Evolutionary conservation across 805 yeast species (phyloP).

Genomic region (Groenewaldozyma tartarivorans): DNA sequence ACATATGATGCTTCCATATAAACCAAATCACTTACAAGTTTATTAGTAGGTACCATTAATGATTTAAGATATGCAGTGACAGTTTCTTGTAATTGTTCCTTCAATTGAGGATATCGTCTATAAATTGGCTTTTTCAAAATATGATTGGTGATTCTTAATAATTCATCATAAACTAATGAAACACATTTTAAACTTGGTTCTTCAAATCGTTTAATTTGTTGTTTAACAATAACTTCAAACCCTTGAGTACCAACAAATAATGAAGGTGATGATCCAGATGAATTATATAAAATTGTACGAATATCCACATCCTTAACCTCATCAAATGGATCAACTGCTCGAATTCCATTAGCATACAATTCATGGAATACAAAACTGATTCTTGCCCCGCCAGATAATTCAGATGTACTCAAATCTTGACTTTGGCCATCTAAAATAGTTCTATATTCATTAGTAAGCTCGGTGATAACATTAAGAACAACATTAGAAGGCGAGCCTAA

Average conservation of each 20-base stretch:
- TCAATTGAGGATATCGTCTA: slow-evolving; percentile 84
- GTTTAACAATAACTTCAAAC: slow-evolving; percentile 86
- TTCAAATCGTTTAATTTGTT: slow-evolving; percentile 87
- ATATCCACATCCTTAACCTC: slow-evolving; percentile 93
- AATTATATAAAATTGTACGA: slow-evolving; percentile 92
- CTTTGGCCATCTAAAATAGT: slow-evolving; percentile 92
- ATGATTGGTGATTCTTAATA: slow-evolving; percentile 82
- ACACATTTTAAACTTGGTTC: slow-evolving; percentile 89
- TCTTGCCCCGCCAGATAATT: slow-evolving; percentile 96
- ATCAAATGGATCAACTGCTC: slow-evolving; percentile 90
- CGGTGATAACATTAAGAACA: slow-evolving; percentile 85
- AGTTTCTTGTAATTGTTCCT: slow-evolving; percentile 72
- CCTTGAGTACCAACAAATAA: slow-evolving; percentile 96
- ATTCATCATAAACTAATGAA: slow-evolving; percentile 85
- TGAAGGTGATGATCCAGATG: slow-evolving; percentile 93
- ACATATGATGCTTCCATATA: slow-evolving; percentile 83
- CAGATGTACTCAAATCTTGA: slow-evolving; percentile 78
- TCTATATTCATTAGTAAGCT: slow-evolving; percentile 84
- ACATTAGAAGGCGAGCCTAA: slow-evolving; percentile 79
- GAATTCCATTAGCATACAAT: slow-evolving; percentile 86
- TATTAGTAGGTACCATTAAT: slow-evolving; percentile 75
- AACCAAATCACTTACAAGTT: slow-evolving; percentile 76
- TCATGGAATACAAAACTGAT: slow-evolving; percentile 96
- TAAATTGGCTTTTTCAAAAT: slow-evolving; percentile 73
- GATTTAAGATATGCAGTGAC: slow-evolving; percentile 76